These are phyloP conservation scores for Smittium culicis DNA, from an alignment of 371 early-diverging fungal genomes.

Conservation along the genomic window DNA sequence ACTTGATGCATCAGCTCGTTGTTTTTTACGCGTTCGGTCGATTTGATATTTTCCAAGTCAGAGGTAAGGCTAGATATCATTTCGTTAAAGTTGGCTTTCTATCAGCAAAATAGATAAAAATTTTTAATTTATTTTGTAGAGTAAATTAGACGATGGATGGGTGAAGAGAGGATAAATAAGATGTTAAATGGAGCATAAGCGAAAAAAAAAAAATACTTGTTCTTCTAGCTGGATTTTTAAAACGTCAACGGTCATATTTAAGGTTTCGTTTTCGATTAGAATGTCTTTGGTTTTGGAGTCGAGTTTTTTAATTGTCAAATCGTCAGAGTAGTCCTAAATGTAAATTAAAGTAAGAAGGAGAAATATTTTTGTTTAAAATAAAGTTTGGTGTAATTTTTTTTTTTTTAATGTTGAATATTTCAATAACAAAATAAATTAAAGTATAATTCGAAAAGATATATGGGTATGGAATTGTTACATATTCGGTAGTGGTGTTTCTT, in stretches of 20 bases:
- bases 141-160: background rate
- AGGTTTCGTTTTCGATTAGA: slow-evolving; percentile 29
- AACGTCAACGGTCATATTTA: slow-evolving; percentile 26
- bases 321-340: background rate
- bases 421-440: background rate
- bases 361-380: background rate
- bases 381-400: background rate
- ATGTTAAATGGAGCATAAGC: background rate
- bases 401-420: background rate
- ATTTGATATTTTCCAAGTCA: slow-evolving; percentile 21
- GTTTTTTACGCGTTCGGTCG: slow-evolving; percentile 11
- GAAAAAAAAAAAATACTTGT: slow-evolving; percentile 9
- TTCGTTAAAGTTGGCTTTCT: slow-evolving; percentile 25
- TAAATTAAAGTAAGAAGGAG: background rate
- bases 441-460: background rate
- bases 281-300: slow-evolving; percentile 13
- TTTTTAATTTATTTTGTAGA: background rate
- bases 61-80: slow-evolving; percentile 20
- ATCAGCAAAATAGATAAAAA: no score
- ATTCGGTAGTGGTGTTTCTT: background rate
- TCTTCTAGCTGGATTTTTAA: slow-evolving; percentile 32
- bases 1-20: slow-evolving; percentile 16
- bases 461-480: no score
- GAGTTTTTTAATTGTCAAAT: background rate
- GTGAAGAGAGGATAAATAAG: background rate